Conservation (phyloP, 495 filamentous ascomycete species). For the Aspergillus saccharolyticus region DNA sequence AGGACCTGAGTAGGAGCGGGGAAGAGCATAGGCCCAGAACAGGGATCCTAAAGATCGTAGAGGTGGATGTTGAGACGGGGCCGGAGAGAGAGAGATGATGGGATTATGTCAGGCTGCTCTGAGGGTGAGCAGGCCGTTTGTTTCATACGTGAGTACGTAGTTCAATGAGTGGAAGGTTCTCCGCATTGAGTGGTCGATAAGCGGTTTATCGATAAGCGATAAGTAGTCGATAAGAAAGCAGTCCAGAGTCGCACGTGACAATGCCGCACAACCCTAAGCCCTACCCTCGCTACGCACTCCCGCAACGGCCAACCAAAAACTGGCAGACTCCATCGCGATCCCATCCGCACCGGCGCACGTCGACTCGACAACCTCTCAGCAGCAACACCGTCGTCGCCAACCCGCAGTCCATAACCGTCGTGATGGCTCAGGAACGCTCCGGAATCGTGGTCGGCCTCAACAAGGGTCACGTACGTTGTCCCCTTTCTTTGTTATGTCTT, state of each 20-base stretch:
- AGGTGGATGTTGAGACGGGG: conserved; percentile 23
- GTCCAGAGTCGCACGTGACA: not conserved
- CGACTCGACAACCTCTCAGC: conserved; percentile 28
- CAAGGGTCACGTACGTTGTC: conserved; percentile 75
- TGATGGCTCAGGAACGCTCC: conserved; percentile 62
- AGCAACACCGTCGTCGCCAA: conserved; percentile 43
- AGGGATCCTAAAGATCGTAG: conserved; percentile 24
- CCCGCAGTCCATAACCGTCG: conserved; percentile 39
- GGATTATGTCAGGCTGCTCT: too few species aligned
- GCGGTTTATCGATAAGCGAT: not conserved
- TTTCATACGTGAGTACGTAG: too few species aligned
- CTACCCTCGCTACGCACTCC: conserved; percentile 25
- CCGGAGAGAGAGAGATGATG: conserved; percentile 1
- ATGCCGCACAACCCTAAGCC: conserved; percentile 18
- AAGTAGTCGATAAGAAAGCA: not conserved
- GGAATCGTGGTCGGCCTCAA: conserved; percentile 81
- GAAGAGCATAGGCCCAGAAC: conserved; percentile 5
- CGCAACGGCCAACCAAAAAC: conserved; percentile 32
- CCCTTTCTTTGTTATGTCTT: conserved; percentile 13
- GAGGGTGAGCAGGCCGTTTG: too few species aligned
- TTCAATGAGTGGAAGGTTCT: too few species aligned
- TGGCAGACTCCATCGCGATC: conserved; percentile 30
- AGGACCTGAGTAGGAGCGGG: not conserved
- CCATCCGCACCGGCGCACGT: conserved; percentile 33
- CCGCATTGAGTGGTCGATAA: not conserved